Percentiles rank a stretch among this genome's conserved stretches.
Evolutionary conservation across 1,139 yeast genomes (phyloP).

Genomic region (Blastobotrys illinoisensis): DNA sequence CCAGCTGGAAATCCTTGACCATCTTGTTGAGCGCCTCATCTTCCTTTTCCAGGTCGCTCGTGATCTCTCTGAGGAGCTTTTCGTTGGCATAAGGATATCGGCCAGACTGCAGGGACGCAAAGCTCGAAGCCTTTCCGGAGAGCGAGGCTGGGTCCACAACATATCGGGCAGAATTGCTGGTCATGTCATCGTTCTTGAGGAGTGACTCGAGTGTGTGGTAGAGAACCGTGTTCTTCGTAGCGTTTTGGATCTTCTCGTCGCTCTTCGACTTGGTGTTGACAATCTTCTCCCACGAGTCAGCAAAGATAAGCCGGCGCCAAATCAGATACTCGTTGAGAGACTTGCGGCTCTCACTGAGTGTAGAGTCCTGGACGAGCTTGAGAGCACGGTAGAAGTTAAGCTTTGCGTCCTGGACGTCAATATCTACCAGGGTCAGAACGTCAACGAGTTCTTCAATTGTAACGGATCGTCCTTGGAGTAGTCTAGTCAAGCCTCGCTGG

Average conservation of each 20-base stretch:
- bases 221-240: conserved; percentile 42
- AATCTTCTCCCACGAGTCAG: conserved; percentile 52
- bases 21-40: conserved; percentile 9
- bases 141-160: conserved; percentile 5
- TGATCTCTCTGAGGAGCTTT: conserved; percentile 11
- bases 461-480: conserved; percentile 41
- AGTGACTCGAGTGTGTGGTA: conserved; percentile 26
- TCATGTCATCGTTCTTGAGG: conserved; percentile 1
- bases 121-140: background rate
- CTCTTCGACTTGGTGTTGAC: conserved; percentile 40
- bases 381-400: conserved; percentile 41
- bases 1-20: conserved; percentile 13
- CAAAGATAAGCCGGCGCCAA: conserved; percentile 62
- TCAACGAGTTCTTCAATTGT: conserved; percentile 48
- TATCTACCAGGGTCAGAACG: conserved; percentile 48
- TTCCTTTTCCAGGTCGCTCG: conserved; percentile 12
- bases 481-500: conserved; percentile 33
- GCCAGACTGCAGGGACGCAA: background rate
- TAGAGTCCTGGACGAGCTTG: conserved; percentile 32
- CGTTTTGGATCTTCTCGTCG: conserved; percentile 41
- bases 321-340: conserved; percentile 37
- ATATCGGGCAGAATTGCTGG: background rate
- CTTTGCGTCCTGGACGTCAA: conserved; percentile 28
- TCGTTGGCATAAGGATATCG: conserved; percentile 23
- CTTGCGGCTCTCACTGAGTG: conserved; percentile 17